Evolutionary conservation across 2,329 filamentous ascomycete species (phyloP).

Genomic region (Phyllosticta citribraziliensis): DNA sequence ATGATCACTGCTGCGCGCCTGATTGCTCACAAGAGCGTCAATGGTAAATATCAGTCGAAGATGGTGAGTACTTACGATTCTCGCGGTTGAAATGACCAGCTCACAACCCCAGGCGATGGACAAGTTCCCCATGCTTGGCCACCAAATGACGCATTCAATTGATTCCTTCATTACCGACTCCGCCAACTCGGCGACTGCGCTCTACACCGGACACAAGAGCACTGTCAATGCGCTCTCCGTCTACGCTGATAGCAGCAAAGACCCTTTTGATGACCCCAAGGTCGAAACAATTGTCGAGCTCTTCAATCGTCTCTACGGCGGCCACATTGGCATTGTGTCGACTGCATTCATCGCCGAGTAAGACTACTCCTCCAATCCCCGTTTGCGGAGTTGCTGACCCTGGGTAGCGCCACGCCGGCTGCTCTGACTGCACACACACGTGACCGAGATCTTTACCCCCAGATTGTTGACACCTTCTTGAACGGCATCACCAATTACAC

Average conservation of each 20-base stretch:
- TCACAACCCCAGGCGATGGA: slow-evolving; percentile 47
- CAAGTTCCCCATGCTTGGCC: slow-evolving; percentile 74
- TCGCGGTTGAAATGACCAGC: background rate
- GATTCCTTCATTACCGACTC: slow-evolving; percentile 80
- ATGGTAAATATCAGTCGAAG: slow-evolving; percentile 69
- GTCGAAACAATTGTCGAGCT: slow-evolving; percentile 76
- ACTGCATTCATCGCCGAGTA: slow-evolving; percentile 69
- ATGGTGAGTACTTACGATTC: slow-evolving; percentile 32
- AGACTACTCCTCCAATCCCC: background rate
- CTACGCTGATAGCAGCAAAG: slow-evolving; percentile 65
- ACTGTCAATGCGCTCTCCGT: slow-evolving; percentile 75
- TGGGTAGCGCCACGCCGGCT: slow-evolving; percentile 58
- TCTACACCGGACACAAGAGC: slow-evolving; percentile 77
- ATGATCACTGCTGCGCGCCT: slow-evolving; percentile 74
- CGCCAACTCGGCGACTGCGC: slow-evolving; percentile 71
- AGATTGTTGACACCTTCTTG: slow-evolving; percentile 66
- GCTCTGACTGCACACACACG: slow-evolving; percentile 52
- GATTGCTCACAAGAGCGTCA: slow-evolving; percentile 72
- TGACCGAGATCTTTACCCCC: slow-evolving; percentile 56
- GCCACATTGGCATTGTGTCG: slow-evolving; percentile 54
- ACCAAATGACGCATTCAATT: slow-evolving; percentile 82
- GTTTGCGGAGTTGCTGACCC: background rate
- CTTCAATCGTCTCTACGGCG: slow-evolving; percentile 58
- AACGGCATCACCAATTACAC: slow-evolving; percentile 71
- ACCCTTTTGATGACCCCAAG: slow-evolving; percentile 73